Percentiles rank a stretch among this genome's conserved stretches.
phyloP scores from a whole-genome alignment of 306 rosid species.

The Prunus kanzakura region DNA sequence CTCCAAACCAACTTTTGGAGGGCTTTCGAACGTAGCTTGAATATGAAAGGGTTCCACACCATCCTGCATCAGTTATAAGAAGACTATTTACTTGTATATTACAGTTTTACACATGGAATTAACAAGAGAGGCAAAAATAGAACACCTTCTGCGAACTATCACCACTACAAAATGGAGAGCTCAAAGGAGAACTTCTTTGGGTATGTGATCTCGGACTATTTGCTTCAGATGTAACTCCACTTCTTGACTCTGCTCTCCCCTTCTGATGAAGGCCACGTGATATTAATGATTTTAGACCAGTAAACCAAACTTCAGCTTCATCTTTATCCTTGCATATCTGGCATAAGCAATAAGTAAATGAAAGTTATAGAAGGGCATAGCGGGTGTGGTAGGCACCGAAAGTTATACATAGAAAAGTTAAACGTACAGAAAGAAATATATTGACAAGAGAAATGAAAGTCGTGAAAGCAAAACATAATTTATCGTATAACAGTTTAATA shows the following conservation, averaged over 20 bases:
- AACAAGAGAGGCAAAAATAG: constrained; percentile 21
- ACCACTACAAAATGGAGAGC: constrained; percentile 73
- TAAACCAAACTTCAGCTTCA: constrained; percentile 96
- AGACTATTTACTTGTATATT: constrained; percentile 2
- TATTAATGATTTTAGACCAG: constrained; percentile 81
- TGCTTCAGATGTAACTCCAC: constrained; percentile 77
- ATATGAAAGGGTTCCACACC: constrained; percentile 63
- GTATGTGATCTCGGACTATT: constrained; percentile 78
- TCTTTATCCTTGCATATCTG: constrained; percentile 98
- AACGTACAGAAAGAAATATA: not conserved
- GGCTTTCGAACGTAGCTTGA: constrained; percentile 62
- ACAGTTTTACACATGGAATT: not conserved
- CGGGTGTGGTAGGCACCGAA: not conserved
- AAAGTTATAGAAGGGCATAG: not conserved
- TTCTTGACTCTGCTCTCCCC: constrained; percentile 71
- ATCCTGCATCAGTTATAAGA: constrained; percentile 43
- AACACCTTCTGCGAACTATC: constrained; percentile 75
- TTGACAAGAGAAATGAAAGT: not conserved
- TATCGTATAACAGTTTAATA: not conserved
- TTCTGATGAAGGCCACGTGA: constrained; percentile 64
- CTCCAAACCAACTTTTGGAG: constrained; percentile 72
- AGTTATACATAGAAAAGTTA: not conserved
- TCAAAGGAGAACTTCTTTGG: constrained; percentile 74
- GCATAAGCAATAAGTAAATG: constrained; percentile 18
- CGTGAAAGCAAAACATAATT: not conserved